Percentiles rank a stretch among this genome's conserved stretches.
Conservation (phyloP, 2,329 filamentous ascomycete species). For the Phialemonium atrogriseum region DNA sequence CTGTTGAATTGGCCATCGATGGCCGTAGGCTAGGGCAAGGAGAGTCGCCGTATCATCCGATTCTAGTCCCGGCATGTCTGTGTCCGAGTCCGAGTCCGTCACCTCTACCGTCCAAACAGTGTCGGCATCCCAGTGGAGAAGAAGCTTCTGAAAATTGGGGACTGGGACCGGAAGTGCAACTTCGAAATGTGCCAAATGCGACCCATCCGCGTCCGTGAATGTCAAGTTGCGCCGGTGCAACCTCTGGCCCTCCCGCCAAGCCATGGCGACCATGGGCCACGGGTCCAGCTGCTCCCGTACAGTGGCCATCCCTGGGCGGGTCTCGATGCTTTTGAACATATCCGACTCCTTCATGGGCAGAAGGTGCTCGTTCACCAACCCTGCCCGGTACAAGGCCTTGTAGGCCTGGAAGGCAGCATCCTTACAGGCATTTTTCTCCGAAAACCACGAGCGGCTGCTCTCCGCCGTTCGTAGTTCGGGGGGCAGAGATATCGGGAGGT, state of each 20-base stretch:
- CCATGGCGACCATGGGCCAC: conserved; percentile 34
- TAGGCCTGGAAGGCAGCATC: conserved; percentile 84
- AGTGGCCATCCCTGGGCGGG: conserved; percentile 23
- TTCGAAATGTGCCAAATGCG: conserved; percentile 27
- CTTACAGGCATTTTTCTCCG: conserved; percentile 63
- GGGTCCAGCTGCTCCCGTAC: conserved; percentile 34
- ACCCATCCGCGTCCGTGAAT: conserved; percentile 24
- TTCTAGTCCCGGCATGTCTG: conserved; percentile 8
- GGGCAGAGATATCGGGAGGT: conserved; percentile 65
- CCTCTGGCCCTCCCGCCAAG: conserved; percentile 28
- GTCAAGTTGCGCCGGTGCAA: conserved; percentile 22
- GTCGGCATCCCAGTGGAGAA: conserved; percentile 29
- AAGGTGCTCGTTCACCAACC: conserved; percentile 69
- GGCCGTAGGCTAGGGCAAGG: conserved; percentile 36
- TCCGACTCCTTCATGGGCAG: conserved; percentile 50
- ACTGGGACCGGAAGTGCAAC: conserved; percentile 35
- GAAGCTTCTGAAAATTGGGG: conserved; percentile 25
- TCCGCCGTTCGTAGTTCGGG: conserved; percentile 44
- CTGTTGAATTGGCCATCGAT: conserved; percentile 34
- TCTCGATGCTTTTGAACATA: conserved; percentile 27
- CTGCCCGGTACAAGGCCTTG: conserved; percentile 56
- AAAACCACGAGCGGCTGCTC: conserved; percentile 53
- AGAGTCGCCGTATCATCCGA: too few species aligned
- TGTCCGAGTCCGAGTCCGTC: not conserved
- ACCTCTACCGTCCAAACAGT: conserved; percentile 25